A percentile compares a stretch with the other conserved stretches of the same genome.
Evolutionary conservation across 192 early-diverging fungal genomes (phyloP).

Genomic region (Backusella sp.): DNA sequence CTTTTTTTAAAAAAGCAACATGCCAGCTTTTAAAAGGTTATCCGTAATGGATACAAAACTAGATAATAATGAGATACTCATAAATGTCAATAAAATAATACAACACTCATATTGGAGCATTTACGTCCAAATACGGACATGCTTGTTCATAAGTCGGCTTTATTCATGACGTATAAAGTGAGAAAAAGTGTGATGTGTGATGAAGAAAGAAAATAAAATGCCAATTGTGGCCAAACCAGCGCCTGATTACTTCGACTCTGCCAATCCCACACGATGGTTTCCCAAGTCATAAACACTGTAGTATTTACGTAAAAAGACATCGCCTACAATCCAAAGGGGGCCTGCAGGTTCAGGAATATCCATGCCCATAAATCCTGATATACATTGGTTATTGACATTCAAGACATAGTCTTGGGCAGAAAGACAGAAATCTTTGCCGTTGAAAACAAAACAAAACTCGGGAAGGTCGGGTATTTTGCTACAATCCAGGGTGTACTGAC

Average conservation of each 20-base stretch:
- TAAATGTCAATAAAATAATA: background rate
- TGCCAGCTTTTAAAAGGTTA: background rate
- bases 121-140: background rate
- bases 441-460: conserved; percentile 69
- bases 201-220: background rate
- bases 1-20: background rate
- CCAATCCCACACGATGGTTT: conserved; percentile 72
- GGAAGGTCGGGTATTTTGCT: conserved; percentile 70
- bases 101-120: background rate
- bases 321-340: conserved; percentile 86
- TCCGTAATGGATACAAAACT: background rate
- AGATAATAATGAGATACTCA: background rate
- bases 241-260: conserved; percentile 16
- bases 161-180: background rate
- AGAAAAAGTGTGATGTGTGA: background rate
- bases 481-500: conserved; percentile 88
- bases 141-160: background rate
- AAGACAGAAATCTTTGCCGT: conserved; percentile 53
- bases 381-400: conserved; percentile 65
- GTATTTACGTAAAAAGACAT: conserved; percentile 82
- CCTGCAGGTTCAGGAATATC: conserved; percentile 77
- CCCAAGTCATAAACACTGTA: conserved; percentile 73
- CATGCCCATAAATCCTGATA: conserved; percentile 90
- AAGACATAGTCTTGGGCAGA: conserved; percentile 66
- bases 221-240: background rate